A percentile compares a stretch with the other conserved stretches of the same genome.
Conservation (phyloP, 768 basidiomycete genomes). For the Lyophyllum shimeji region DNA sequence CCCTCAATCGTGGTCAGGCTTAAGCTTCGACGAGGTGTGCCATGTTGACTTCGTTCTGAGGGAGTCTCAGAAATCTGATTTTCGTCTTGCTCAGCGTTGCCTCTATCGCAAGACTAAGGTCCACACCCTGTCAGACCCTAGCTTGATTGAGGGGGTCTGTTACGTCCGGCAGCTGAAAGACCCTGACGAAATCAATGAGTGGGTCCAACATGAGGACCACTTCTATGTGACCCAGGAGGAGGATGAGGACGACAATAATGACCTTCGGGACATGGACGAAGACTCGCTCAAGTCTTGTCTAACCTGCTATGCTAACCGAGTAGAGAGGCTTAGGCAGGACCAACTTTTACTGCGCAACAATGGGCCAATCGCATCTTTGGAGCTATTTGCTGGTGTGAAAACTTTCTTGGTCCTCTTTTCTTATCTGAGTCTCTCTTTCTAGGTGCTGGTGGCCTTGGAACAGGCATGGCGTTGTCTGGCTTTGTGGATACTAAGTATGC, state of each 20-base stretch:
- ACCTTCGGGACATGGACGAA: conserved; percentile 19
- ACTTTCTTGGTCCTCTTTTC: background rate
- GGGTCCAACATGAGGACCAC: conserved; percentile 58
- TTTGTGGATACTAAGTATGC: conserved; percentile 69
- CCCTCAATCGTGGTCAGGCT: background rate
- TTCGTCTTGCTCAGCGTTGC: conserved; percentile 28
- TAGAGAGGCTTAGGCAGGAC: conserved; percentile 25
- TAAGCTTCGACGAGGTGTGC: conserved; percentile 39
- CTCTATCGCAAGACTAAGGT: conserved; percentile 39
- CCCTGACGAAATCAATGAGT: conserved; percentile 34
- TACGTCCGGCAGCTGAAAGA: conserved; percentile 42
- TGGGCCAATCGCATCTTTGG: conserved; percentile 55
- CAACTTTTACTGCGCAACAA: conserved; percentile 32
- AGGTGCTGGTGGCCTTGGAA: conserved; percentile 78
- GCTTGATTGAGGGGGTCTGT: conserved; percentile 53
- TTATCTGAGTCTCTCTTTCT: background rate
- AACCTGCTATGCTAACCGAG: conserved; percentile 36
- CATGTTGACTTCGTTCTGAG: conserved; percentile 15
- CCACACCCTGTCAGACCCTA: conserved; percentile 27
- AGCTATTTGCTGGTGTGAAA: conserved; percentile 63
- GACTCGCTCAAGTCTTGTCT: conserved; percentile 35
- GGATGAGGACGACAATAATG: conserved; percentile 18
- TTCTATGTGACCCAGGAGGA: conserved; percentile 49
- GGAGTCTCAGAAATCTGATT: background rate
- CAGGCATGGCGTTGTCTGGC: conserved; percentile 61